Base-by-base conservation (phyloP, 2,329 filamentous ascomycete species). In the Colletotrichum nymphaeae region DNA sequence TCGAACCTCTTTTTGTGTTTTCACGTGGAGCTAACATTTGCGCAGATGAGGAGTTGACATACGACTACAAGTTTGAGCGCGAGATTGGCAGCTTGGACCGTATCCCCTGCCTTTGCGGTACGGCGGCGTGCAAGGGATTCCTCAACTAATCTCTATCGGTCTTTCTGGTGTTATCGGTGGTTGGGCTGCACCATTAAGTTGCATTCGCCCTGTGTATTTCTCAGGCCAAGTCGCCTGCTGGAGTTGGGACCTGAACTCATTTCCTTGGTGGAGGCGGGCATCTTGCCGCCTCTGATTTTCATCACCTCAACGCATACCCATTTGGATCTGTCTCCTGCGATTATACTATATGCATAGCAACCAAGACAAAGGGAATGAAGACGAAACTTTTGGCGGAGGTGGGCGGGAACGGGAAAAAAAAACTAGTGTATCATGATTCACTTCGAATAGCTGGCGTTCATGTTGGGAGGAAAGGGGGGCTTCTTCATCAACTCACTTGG, bases 11-110 rank as follows among this genome's bases (percentile, higher is more conserved):
- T 24, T 37, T 37, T 24, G 35, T 26, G 22, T 70, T 22, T 57
- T 65, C 37, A 59, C 28, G 28, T 19, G 63, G 68, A 69, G 74
- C 80, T 80, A 75, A 81, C 76, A 37, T 65, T 69, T 69, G 63
- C 66, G 74, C 80, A 99, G 97, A 98, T 82, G 97, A 99, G 85
- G 97, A 99, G 87, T 92, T 99, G 82, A 99, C 97, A 2, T 99
- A 99, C 86, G 97, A 99, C 87, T 99, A 99, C 90, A 99, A 99
- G 84, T 99, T 99, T 83, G 97, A 99, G 86, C 94, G 97, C 78
- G 97, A 99, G 84, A 94, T 97, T 80, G 95, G 95, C 79, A 97
- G 95, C 78, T 91, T 95, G 75, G 97, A 99, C 83, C 94, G 97
- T 76, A 98, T 99, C 78, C 97, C 97, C 63, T 99, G 97, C 87